Evolutionary conservation across 306 rosid genomes (phyloP).

Genomic region (Notholithocarpus densiflorus): DNA sequence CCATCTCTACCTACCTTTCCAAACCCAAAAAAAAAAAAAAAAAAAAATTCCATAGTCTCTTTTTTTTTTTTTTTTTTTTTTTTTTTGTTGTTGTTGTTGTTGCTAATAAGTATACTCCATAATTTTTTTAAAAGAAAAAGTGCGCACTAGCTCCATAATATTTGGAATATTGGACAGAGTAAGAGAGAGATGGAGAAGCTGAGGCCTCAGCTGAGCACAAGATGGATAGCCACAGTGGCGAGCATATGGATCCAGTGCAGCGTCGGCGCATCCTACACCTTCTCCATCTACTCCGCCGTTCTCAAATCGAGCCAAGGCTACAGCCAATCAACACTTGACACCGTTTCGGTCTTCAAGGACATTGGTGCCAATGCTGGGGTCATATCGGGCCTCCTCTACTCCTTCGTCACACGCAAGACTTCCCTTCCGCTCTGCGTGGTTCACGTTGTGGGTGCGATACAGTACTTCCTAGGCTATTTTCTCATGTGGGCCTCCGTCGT

Average conservation of each 20-base stretch:
- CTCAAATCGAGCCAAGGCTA: constrained; percentile 74
- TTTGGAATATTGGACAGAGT: too few relatives aligned
- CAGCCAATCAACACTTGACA: constrained; percentile 85
- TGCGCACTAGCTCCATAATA: too few relatives aligned
- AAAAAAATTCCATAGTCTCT: too few relatives aligned
- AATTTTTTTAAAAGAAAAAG: too few relatives aligned
- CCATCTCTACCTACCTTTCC: too few relatives aligned
- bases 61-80: too few relatives aligned
- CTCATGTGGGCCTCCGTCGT: constrained; percentile 74
- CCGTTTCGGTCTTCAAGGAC: constrained; percentile 93
- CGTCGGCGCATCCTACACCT: constrained; percentile 86
- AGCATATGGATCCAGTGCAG: constrained; percentile 81
- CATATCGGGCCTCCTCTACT: constrained; percentile 72
- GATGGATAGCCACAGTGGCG: constrained; percentile 62
- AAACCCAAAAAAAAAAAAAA: too few relatives aligned
- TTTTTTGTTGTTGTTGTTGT: too few relatives aligned
- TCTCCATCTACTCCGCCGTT: constrained; percentile 69
- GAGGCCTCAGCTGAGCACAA: constrained; percentile 26
- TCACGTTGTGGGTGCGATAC: constrained; percentile 51
- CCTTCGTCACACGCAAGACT: constrained; percentile 47
- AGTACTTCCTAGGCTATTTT: constrained; percentile 58
- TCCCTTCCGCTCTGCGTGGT: constrained; percentile 59
- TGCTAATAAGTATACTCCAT: too few relatives aligned
- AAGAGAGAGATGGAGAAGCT: constrained; percentile 30
- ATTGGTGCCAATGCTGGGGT: constrained; percentile 83